Conservation (phyloP, 1,139 yeast species). For the Debaryomyces coudertii region DNA sequence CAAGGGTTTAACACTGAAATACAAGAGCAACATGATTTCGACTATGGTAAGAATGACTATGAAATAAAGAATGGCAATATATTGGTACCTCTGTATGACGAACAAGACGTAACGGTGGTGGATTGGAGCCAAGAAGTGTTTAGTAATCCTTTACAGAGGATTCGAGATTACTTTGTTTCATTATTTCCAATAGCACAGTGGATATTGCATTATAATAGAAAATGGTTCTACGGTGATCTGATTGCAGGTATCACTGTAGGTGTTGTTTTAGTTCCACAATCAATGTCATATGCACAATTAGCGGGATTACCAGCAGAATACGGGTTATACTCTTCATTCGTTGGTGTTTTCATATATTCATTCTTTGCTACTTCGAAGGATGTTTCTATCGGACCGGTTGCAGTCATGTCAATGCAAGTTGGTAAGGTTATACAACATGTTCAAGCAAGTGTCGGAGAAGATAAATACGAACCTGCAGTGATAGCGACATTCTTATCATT, state of each 20-base stretch:
- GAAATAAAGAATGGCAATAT: slow-evolving; percentile 14
- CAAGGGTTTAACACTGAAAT: slow-evolving; percentile 15
- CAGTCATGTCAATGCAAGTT: slow-evolving; percentile 90
- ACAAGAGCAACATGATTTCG: slow-evolving; percentile 8
- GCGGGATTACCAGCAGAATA: slow-evolving; percentile 83
- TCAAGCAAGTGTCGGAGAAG: slow-evolving; percentile 39
- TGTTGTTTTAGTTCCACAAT: slow-evolving; percentile 89
- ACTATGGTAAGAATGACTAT: slow-evolving; percentile 10
- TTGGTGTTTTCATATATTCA: slow-evolving; percentile 87
- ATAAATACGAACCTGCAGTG: slow-evolving; percentile 55
- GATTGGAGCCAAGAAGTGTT: slow-evolving; percentile 47
- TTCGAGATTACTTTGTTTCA: slow-evolving; percentile 54
- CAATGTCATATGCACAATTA: slow-evolving; percentile 91
- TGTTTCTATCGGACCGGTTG: slow-evolving; percentile 96
- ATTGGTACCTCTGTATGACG: slow-evolving; percentile 44
- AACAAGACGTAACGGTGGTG: slow-evolving; percentile 45
- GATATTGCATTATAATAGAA: slow-evolving; percentile 80
- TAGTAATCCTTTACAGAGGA: slow-evolving; percentile 43
- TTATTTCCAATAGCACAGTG: slow-evolving; percentile 79
- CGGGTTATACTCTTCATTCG: slow-evolving; percentile 89
- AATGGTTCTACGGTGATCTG: slow-evolving; percentile 81
- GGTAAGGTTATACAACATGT: slow-evolving; percentile 76
- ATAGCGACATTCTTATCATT: slow-evolving; percentile 82
- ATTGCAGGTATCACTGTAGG: slow-evolving; percentile 95
- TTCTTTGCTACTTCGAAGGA: slow-evolving; percentile 94